phyloP scores from a whole-genome alignment of 139 green algal genomes.

The Coccomyxa sp. region DNA sequence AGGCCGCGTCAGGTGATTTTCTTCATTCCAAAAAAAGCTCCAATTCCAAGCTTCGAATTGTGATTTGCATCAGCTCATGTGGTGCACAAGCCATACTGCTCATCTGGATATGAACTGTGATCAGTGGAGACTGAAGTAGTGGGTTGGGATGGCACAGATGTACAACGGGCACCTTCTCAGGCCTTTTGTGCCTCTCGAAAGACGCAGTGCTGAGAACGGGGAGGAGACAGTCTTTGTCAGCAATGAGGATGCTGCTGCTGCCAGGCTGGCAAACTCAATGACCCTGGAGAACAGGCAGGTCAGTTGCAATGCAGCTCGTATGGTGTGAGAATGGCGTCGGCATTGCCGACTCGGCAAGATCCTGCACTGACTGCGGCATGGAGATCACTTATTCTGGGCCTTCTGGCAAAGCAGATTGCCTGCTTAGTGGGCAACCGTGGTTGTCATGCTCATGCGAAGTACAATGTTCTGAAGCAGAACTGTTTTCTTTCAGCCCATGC shows the following conservation, averaged over 20 bases:
- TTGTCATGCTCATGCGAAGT: too few species aligned
- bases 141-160: constrained; percentile 18
- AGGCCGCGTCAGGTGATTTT: constrained; percentile 45
- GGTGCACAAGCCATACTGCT: not conserved
- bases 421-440: too few species aligned
- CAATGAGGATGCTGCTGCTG: not conserved
- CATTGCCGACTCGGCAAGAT: too few species aligned
- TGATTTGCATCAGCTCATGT: not conserved
- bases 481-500: too few species aligned
- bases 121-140: not conserved
- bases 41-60: not conserved
- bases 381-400: too few species aligned
- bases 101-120: not conserved
- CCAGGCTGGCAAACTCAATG: not conserved
- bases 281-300: too few species aligned
- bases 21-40: not conserved
- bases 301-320: too few species aligned
- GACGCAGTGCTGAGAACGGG: constrained; percentile 10
- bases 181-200: constrained; percentile 28
- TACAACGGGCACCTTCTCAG: constrained; percentile 44
- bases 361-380: too few species aligned
- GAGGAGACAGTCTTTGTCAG: not conserved
- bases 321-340: too few species aligned
- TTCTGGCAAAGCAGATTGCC: too few species aligned
- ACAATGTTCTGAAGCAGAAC: too few species aligned